Percentiles rank a stretch among this genome's conserved stretches.
Conservation (phyloP, 2,329 filamentous ascomycete species). For the Fusarium piperis region DNA sequence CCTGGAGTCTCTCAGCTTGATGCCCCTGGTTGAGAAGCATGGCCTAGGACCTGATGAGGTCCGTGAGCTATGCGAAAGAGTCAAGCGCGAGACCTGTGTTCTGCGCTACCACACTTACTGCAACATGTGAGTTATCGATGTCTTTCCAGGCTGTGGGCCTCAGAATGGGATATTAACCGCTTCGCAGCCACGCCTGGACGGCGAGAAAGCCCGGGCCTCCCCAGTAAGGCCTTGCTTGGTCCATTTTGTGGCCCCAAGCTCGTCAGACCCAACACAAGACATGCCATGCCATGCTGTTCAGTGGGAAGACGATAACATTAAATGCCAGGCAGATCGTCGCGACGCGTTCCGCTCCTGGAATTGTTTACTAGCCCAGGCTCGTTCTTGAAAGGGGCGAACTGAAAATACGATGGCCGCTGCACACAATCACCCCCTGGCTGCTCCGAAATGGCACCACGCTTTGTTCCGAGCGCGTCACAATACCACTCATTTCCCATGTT, state of each 20-base stretch:
- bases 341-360: neutral
- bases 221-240: slow-evolving; percentile 26
- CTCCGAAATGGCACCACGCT: slow-evolving; percentile 29
- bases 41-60: slow-evolving; percentile 68
- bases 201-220: slow-evolving; percentile 38
- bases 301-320: neutral
- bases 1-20: slow-evolving; percentile 77
- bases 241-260: slow-evolving; percentile 2
- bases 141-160: neutral
- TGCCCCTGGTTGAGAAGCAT: slow-evolving; percentile 68
- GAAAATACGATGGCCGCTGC: slow-evolving; percentile 7
- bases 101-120: slow-evolving; percentile 78
- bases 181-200: slow-evolving; percentile 41
- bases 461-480: slow-evolving; percentile 18
- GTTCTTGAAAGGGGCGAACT: slow-evolving; percentile 8
- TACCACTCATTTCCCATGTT: slow-evolving; percentile 24
- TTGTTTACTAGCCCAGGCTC: slow-evolving; percentile 1
- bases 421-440: slow-evolving; percentile 15
- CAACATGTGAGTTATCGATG: slow-evolving; percentile 71
- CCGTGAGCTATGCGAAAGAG: slow-evolving; percentile 67
- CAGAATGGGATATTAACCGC: neutral
- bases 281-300: neutral
- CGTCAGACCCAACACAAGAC: slow-evolving; percentile 1
- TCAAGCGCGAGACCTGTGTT: slow-evolving; percentile 74
- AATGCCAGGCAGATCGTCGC: neutral